Percentiles rank a stretch among this genome's conserved stretches.
phyloP scores from a whole-genome alignment of 495 filamentous ascomycete genomes.

The Penicillium taxi region DNA sequence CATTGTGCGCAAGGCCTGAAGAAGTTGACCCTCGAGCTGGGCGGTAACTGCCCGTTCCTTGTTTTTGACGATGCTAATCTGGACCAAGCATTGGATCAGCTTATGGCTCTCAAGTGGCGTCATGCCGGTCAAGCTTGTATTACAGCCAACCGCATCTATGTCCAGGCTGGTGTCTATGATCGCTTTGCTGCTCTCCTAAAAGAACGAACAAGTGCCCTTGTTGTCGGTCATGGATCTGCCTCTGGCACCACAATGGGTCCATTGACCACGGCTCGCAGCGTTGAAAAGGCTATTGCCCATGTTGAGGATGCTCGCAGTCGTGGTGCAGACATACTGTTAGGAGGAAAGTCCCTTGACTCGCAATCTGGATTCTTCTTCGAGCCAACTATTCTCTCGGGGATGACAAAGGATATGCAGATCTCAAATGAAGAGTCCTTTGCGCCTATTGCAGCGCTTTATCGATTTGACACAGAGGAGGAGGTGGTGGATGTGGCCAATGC shows the following conservation, averaged over 20 bases:
- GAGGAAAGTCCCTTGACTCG: constrained; percentile 43
- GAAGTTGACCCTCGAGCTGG: constrained; percentile 65
- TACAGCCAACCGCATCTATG: constrained; percentile 64
- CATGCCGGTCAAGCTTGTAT: constrained; percentile 68
- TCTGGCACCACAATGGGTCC: constrained; percentile 59
- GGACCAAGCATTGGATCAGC: constrained; percentile 50
- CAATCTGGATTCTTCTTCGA: constrained; percentile 62
- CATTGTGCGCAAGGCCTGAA: constrained; percentile 56
- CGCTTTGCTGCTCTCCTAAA: constrained; percentile 47
- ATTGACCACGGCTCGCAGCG: constrained; percentile 53
- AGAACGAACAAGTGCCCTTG: constrained; percentile 46
- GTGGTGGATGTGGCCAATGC: constrained; percentile 54
- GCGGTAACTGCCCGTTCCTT: constrained; percentile 68
- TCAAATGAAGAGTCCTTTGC: constrained; percentile 64
- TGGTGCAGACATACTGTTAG: constrained; percentile 52
- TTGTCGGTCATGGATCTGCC: constrained; percentile 55
- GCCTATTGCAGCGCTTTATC: constrained; percentile 58
- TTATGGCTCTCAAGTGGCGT: constrained; percentile 58
- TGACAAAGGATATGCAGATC: constrained; percentile 57
- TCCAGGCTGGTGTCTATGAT: constrained; percentile 52
- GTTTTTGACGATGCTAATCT: constrained; percentile 69
- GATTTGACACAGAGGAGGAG: constrained; percentile 64
- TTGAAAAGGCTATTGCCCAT: constrained; percentile 56
- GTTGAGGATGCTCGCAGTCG: constrained; percentile 54
- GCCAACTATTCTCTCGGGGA: constrained; percentile 58